Base-by-base conservation (phyloP, 2,329 filamentous ascomycete species). In the Diaporthe longicolla region DNA sequence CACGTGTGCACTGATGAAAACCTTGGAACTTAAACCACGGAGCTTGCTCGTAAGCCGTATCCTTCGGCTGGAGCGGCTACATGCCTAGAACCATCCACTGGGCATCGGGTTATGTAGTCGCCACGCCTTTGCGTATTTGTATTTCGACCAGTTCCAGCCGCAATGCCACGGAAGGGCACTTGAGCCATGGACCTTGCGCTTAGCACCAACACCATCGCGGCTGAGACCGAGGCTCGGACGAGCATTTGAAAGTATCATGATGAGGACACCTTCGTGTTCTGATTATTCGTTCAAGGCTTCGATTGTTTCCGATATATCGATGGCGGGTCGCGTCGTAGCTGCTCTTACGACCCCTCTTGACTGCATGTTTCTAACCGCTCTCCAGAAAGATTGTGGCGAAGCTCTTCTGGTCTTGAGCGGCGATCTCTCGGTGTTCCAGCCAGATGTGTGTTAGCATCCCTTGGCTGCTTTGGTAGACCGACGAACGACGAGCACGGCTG, bases 381-480 rank as follows among this genome's bases (percentile, higher is more conserved):
- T 52, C 45, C 13, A 26, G 19, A 19, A 35, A 24, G 29, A 24
- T 17, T 37, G 63, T 50, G 29, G 32, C 13, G 8, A n/a, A 37
- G 63, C 7, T 52, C 21, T 37, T 17, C 29, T 35, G 11, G 11
- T 37, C 10, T n/a, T 4, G 13, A 50, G 45, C 63, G 45, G 45
- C 52, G 45, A 66, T 66, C 45, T 37, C 29, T 66, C 45, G 63
- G 63, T 37, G 19, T 66, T 37, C 7, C 32, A 52, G 21, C 32
- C 35, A 19, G 0, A 26, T 10, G 5, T 37, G 13, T n/a, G 29
- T 26, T 52, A 43, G 45, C 32, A 11, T 24, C 32, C 50, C 63
- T 37, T 66, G 43, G 35, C 63, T 66, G 29, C 29, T 66, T 66
- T 26, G 45, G 63, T 66, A 52, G 45, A 66, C 63, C 63, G 63